Base-by-base conservation (phyloP, 2,329 filamentous ascomycete genomes). In the Massarina eburnea region DNA sequence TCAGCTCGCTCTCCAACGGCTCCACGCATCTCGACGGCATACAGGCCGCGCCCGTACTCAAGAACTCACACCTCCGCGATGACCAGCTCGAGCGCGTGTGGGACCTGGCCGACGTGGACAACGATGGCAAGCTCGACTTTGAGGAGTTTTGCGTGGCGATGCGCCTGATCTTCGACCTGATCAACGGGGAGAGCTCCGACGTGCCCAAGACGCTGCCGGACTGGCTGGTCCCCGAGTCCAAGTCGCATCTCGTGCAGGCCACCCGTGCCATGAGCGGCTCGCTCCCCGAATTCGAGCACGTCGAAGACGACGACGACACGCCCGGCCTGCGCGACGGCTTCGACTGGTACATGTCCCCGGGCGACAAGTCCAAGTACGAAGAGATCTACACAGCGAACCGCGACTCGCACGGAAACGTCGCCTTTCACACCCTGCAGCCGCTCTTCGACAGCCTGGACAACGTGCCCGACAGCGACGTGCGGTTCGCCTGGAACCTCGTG, bases 111-210 rank as follows among this genome's bases (percentile, higher is more conserved):
- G 94, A 99, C 70, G 90, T 99, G 51, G 94, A 99, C 73, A 91
- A 91, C 61, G 94, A 99, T 76, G 94, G 94, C 53, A 95, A 95
- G 72, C 79, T 99, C 43, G 94, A 99, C 74, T 99, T 99, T 76
- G 94, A 99, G 75, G 94, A 99, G 78, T 99, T 99, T 71, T 99
- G 94, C 72, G 94, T 99, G 47, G 94, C 91, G 30, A 99, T 99
- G 94, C 84, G 94, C 65, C 77, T 99, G 64, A 96, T 97, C 62
- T 99, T 97, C 71, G 94, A 99, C 70, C 77, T 97, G 56, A 85
- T 99, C 60, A 99, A 99, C 66, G 94, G 94, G 61, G 91, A 96
- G 79, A 91, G 61, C 19, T 51, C 55, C 20, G 90, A 96, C 58
- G 91, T 99, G n/a, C 94, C 94, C 14, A 76, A 80, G 45, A 79